phyloP scores from a whole-genome alignment of 768 basidiomycete genomes.

The Tricholomella constricta region DNA sequence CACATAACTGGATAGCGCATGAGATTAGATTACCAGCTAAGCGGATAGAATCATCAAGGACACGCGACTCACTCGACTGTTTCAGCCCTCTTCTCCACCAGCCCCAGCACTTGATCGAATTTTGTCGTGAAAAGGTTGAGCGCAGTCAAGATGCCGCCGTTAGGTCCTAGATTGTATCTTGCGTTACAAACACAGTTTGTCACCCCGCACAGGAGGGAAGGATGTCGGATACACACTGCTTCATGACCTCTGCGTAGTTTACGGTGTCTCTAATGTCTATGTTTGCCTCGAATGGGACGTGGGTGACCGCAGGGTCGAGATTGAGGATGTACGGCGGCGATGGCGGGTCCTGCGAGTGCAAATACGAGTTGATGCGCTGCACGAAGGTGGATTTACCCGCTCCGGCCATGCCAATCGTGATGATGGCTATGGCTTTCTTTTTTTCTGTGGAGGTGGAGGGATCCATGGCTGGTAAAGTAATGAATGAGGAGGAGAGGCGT shows the following conservation, averaged over 20 bases:
- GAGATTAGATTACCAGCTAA: not conserved
- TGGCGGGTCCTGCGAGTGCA: conserved; percentile 67
- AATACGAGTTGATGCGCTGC: conserved; percentile 89
- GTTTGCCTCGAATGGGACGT: conserved; percentile 91
- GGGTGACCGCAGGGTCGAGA: conserved; percentile 93
- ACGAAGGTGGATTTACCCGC: conserved; percentile 98
- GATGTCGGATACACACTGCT: conserved; percentile 75
- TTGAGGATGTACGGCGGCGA: conserved; percentile 95
- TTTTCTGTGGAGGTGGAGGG: conserved; percentile 24
- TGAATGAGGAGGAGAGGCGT: conserved; percentile 2
- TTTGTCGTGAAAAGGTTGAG: conserved; percentile 98
- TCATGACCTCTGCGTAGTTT: conserved; percentile 98
- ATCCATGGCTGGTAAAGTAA: conserved; percentile 11
- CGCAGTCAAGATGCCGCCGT: conserved; percentile 96
- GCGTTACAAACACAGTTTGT: conserved; percentile 17
- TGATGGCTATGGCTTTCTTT: conserved; percentile 78
- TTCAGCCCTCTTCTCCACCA: conserved; percentile 90
- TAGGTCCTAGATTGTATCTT: conserved; percentile 98
- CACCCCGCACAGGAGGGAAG: conserved; percentile 18
- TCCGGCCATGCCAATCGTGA: conserved; percentile 96
- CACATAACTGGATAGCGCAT: conserved; percentile 67
- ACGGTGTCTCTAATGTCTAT: conserved; percentile 98
- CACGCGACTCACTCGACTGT: conserved; percentile 79
- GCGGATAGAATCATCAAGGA: not conserved
- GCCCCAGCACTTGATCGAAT: conserved; percentile 91